Evolutionary conservation across 2,329 filamentous ascomycete genomes (phyloP).

Genomic region (Didymella keratinophila): DNA sequence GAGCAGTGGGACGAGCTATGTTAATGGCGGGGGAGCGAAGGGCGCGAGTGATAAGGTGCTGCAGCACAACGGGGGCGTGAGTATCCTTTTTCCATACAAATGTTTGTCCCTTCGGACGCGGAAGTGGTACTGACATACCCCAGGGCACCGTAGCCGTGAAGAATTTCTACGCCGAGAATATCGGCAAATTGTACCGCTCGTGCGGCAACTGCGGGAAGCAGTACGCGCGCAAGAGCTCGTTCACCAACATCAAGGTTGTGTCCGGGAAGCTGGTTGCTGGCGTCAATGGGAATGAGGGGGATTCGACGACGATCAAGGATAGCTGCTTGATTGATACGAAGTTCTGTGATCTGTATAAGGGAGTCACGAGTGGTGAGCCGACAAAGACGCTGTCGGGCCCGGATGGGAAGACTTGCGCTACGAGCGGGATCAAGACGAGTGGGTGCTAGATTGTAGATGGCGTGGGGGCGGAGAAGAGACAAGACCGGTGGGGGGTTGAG

Average conservation of each 20-base stretch:
- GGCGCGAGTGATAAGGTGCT: background rate
- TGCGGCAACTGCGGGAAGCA: constrained; percentile 40
- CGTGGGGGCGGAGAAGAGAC: no score
- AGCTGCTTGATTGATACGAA: constrained; percentile 35
- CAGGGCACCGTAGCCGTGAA: constrained; percentile 41
- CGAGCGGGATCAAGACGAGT: constrained; percentile 35
- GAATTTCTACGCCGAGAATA: constrained; percentile 41
- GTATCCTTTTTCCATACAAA: background rate
- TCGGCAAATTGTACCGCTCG: constrained; percentile 43
- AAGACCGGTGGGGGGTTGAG: no score
- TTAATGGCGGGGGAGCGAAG: background rate
- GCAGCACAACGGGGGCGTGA: background rate
- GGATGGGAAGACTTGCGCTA: constrained; percentile 41
- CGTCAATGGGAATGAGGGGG: constrained; percentile 44
- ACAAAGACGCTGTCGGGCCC: constrained; percentile 38
- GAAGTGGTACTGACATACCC: no score
- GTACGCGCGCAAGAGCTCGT: constrained; percentile 36
- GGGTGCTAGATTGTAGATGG: constrained; percentile 24
- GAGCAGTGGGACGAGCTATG: background rate
- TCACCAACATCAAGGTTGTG: constrained; percentile 35
- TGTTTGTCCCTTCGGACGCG: no score
- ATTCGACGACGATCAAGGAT: constrained; percentile 33
- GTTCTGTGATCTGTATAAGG: constrained; percentile 42
- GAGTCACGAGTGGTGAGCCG: constrained; percentile 38
- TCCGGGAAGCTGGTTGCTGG: constrained; percentile 35